A percentile compares a stretch with the other conserved stretches of the same genome.
These are phyloP conservation scores for Tagetes patula DNA, from an alignment of 129 eudicot species.

Conservation along the genomic window DNA sequence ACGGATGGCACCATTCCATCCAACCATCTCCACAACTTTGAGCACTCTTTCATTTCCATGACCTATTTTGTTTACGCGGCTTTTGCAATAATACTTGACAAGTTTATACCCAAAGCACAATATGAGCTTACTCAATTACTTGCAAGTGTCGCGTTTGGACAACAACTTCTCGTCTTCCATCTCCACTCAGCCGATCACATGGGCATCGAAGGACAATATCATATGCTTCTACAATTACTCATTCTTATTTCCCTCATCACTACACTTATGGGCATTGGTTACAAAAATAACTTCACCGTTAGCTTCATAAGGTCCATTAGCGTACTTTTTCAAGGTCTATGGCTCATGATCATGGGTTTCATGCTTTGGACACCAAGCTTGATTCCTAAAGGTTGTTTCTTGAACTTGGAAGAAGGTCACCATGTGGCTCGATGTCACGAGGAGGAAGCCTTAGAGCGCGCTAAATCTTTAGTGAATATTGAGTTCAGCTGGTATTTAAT, in stretches of 20 bases:
- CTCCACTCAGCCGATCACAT: slow-evolving; percentile 94
- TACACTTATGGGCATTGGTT: slow-evolving; percentile 56
- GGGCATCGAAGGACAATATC: slow-evolving; percentile 98
- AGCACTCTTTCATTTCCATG: slow-evolving; percentile 68
- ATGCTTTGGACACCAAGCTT: slow-evolving; percentile 77
- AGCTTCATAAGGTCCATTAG: slow-evolving; percentile 70
- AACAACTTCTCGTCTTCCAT: slow-evolving; percentile 84
- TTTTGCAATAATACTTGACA: slow-evolving; percentile 61
- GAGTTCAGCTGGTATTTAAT: slow-evolving; percentile 84
- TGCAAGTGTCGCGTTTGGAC: slow-evolving; percentile 64
- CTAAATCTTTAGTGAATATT: slow-evolving; percentile 76
- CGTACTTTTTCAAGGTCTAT: slow-evolving; percentile 71
- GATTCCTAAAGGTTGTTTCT: slow-evolving; percentile 81
- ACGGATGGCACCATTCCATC: slow-evolving; percentile 77
- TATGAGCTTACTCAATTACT: slow-evolving; percentile 53
- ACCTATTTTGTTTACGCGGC: slow-evolving; percentile 60
- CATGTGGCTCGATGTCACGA: slow-evolving; percentile 70
- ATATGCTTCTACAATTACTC: slow-evolving; percentile 70
- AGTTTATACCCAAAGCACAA: slow-evolving; percentile 42
- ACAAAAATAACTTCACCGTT: slow-evolving; percentile 49
- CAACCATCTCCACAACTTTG: slow-evolving; percentile 89
- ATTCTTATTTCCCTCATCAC: slow-evolving; percentile 50
- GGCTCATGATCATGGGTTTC: slow-evolving; percentile 90
- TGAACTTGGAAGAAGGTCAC: slow-evolving; percentile 80
- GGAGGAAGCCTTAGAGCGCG: slow-evolving; percentile 63